A percentile compares a stretch with the other conserved stretches of the same genome.
Evolutionary conservation across 169 alveolate species (phyloP).

Genomic region (Plasmodium sp.): DNA sequence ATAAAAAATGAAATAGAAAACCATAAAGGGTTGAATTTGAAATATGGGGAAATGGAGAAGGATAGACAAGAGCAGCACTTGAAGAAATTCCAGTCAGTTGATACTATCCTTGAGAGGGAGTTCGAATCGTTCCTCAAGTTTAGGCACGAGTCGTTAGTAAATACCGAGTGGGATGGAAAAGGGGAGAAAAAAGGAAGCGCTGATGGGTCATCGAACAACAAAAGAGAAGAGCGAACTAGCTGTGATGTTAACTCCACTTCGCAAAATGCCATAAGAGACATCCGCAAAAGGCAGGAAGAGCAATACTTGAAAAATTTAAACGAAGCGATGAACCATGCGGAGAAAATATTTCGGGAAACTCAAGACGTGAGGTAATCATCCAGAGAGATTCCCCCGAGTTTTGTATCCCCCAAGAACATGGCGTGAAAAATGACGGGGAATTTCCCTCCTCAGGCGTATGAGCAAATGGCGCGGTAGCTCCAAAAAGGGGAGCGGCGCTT

Average conservation of each 20-base stretch:
- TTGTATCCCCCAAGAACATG: neutral
- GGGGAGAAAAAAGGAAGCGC: neutral
- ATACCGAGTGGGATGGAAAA: constrained; percentile 1
- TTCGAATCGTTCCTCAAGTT: constrained; percentile 34
- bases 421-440: neutral
- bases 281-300: constrained; percentile 20
- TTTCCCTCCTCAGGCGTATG: neutral
- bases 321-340: constrained; percentile 49
- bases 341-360: constrained; percentile 38
- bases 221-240: neutral
- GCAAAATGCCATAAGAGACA: neutral
- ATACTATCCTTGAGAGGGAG: constrained; percentile 13
- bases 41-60: constrained; percentile 6
- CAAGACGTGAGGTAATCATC: constrained; percentile 43
- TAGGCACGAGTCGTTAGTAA: constrained; percentile 32
- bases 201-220: neutral
- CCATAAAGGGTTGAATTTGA: constrained; percentile 10
- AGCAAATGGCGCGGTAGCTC: neutral
- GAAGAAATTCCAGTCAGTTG: constrained; percentile 18
- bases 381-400: neutral
- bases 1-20: constrained; percentile 59
- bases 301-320: constrained; percentile 47
- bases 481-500: neutral
- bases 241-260: neutral
- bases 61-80: constrained; percentile 11